phyloP scores from a whole-genome alignment of 1,139 yeast species.

The Lodderomyces margitis region DNA sequence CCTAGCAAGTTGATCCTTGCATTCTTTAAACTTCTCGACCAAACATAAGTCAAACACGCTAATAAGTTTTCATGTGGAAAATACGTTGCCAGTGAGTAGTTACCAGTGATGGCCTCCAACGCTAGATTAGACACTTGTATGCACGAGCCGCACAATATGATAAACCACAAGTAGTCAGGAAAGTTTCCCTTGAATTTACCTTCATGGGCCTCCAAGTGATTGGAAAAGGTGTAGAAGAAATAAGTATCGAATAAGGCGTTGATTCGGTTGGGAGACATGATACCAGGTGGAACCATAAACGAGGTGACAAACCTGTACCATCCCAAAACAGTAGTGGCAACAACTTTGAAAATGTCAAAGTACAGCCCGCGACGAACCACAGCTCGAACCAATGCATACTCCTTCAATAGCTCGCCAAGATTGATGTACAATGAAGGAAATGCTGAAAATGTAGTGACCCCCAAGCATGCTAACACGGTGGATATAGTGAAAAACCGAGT shows the following conservation, averaged over 20 bases:
- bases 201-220: constrained; percentile 46
- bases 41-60: constrained; percentile 56
- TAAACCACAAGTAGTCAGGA: constrained; percentile 59
- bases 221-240: constrained; percentile 56
- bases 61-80: constrained; percentile 40
- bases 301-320: constrained; percentile 48
- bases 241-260: constrained; percentile 53
- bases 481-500: constrained; percentile 45
- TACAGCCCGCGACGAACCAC: constrained; percentile 2
- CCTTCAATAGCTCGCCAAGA: not conserved
- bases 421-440: constrained; percentile 11
- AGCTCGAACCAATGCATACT: constrained; percentile 1
- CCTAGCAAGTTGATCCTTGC: constrained; percentile 51
- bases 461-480: constrained; percentile 32
- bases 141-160: constrained; percentile 47
- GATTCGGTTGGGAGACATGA: constrained; percentile 35
- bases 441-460: constrained; percentile 16
- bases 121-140: constrained; percentile 33
- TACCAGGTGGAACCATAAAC: constrained; percentile 44
- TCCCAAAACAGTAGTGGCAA: constrained; percentile 22
- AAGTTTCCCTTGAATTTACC: constrained; percentile 52
- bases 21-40: constrained; percentile 56
- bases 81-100: constrained; percentile 11
- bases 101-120: constrained; percentile 25
- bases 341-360: constrained; percentile 8